Conservation (phyloP, 768 basidiomycete species). For the Boletus insuetus region DNA sequence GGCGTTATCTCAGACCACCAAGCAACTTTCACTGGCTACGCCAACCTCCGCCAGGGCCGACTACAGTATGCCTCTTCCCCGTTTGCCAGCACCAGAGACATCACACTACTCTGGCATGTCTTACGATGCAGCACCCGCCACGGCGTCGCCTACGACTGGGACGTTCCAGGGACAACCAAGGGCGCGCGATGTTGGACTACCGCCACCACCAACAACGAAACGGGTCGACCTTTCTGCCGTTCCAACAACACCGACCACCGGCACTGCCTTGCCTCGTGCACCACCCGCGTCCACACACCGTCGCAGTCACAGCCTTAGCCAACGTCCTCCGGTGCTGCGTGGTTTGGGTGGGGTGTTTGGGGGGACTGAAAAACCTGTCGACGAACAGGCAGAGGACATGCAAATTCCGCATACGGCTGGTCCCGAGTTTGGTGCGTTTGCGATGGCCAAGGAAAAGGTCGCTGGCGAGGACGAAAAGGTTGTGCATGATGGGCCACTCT, state of each 20-base stretch:
- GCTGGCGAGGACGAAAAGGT: constrained; percentile 27
- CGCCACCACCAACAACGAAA: constrained; percentile 32
- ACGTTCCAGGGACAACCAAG: constrained; percentile 62
- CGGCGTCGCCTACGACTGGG: constrained; percentile 57
- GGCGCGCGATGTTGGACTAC: constrained; percentile 58
- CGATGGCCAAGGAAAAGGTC: constrained; percentile 34
- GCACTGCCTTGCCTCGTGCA: constrained; percentile 51
- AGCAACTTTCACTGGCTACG: constrained; percentile 26
- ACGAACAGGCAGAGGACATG: constrained; percentile 40
- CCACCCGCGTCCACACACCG: constrained; percentile 79
- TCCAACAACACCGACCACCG: constrained; percentile 28
- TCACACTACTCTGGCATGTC: constrained; percentile 81
- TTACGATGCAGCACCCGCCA: constrained; percentile 54
- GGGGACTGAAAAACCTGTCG: constrained; percentile 32
- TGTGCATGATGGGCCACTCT: constrained; percentile 35
- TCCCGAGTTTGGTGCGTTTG: constrained; percentile 59
- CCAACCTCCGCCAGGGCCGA: constrained; percentile 51
- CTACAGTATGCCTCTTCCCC: constrained; percentile 80
- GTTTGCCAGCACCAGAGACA: constrained; percentile 77
- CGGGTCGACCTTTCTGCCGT: constrained; percentile 26
- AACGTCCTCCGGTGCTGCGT: constrained; percentile 54
- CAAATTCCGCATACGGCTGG: constrained; percentile 61
- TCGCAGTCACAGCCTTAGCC: constrained; percentile 80
- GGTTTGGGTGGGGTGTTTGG: constrained; percentile 66
- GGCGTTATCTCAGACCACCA: constrained; percentile 30